phyloP scores from a whole-genome alignment of 179 eudicot genomes.

The Spergularia azorica region DNA sequence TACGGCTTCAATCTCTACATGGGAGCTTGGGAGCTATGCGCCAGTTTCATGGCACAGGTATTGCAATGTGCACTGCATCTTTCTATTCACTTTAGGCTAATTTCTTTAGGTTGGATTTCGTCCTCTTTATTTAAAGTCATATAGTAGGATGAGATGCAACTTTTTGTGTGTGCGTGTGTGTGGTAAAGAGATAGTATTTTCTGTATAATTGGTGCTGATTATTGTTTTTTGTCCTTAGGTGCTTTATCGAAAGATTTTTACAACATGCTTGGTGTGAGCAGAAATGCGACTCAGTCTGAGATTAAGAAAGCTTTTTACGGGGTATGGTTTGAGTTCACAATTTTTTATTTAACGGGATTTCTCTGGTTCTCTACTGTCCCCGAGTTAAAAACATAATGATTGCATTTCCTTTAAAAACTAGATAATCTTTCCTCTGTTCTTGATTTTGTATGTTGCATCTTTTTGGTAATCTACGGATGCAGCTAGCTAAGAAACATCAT shows the following conservation, averaged over 20 bases:
- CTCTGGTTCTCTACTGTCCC: neutral
- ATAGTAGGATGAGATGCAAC: neutral
- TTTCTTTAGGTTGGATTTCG: neutral
- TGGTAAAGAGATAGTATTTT: too few relatives aligned
- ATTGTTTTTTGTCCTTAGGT: conserved; percentile 37
- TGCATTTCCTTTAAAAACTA: neutral
- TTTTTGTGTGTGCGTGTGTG: too few relatives aligned
- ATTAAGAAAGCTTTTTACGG: conserved; percentile 91
- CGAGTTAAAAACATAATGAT: neutral
- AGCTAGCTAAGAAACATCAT: conserved; percentile 95
- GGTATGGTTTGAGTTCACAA: conserved; percentile 43
- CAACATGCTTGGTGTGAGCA: conserved; percentile 70
- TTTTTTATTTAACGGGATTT: neutral
- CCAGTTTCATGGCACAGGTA: conserved; percentile 78
- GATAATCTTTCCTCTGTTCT: neutral
- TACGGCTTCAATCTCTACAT: conserved; percentile 33
- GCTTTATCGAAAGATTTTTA: conserved; percentile 63
- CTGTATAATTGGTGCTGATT: conserved; percentile 10
- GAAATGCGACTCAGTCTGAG: conserved; percentile 69
- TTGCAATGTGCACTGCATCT: neutral
- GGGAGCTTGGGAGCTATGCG: conserved; percentile 40
- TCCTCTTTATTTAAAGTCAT: neutral
- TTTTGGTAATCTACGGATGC: conserved; percentile 1
- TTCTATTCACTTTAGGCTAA: neutral
- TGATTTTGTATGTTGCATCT: neutral